phyloP scores from a whole-genome alignment of 148 eudicot genomes.

The Nyssa sinensis region DNA sequence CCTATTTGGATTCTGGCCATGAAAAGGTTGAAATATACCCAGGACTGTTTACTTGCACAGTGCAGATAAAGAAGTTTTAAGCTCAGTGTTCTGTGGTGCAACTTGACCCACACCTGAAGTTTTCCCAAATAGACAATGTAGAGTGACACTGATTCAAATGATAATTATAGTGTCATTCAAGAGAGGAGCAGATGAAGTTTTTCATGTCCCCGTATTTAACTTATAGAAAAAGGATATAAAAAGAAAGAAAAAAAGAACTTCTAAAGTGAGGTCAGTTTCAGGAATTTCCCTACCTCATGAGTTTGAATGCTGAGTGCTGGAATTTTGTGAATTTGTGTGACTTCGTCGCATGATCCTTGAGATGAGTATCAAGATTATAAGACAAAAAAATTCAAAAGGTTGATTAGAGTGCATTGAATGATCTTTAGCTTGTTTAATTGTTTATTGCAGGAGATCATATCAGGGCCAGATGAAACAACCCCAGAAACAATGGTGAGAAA shows the following conservation, averaged over 20 bases:
- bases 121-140: too few species aligned
- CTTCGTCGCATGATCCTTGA: background rate
- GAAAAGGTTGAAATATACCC: too few species aligned
- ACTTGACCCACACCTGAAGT: too few species aligned
- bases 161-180: background rate
- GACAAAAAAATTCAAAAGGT: background rate
- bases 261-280: too few species aligned
- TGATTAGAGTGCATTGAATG: background rate
- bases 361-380: background rate
- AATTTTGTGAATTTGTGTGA: background rate
- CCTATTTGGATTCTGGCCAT: background rate
- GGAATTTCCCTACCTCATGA: background rate
- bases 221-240: too few species aligned
- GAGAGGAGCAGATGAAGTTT: background rate
- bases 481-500: conserved; percentile 23
- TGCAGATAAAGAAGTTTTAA: too few species aligned
- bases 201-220: too few species aligned
- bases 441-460: conserved; percentile 21
- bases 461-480: conserved; percentile 23
- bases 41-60: too few species aligned
- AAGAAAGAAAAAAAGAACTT: background rate
- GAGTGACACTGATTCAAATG: background rate
- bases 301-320: background rate
- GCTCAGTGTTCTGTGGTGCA: too few species aligned
- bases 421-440: background rate